Percentiles rank a stretch among this genome's conserved stretches.
These are phyloP conservation scores for Pyrenochaeta sp. DNA, from an alignment of 2,329 filamentous ascomycete species.

Conservation along the genomic window DNA sequence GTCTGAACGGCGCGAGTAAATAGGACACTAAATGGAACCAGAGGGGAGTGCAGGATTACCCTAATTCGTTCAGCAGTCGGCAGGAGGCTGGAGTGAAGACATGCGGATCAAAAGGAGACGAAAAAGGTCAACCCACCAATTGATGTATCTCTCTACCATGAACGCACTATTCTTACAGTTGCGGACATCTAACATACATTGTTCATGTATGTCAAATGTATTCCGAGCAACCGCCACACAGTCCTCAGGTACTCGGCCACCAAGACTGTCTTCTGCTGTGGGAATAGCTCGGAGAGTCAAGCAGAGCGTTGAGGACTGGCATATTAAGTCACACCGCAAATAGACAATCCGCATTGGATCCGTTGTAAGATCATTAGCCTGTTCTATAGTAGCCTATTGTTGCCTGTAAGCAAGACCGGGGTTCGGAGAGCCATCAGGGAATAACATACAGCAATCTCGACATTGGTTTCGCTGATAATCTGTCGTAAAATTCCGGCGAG, in stretches of 20 bases:
- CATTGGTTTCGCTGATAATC: not conserved
- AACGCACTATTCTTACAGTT: not conserved
- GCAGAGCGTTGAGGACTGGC: not conserved
- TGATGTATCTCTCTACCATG: not conserved
- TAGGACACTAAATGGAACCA: not conserved
- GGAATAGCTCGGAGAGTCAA: not conserved
- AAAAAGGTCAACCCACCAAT: not conserved
- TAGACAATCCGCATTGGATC: not conserved
- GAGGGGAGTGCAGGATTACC: not conserved
- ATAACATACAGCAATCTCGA: not conserved
- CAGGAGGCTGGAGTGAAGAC: not conserved
- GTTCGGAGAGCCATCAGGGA: not conserved
- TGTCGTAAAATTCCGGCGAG: not conserved
- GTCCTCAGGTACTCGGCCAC: not conserved
- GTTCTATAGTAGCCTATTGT: not conserved
- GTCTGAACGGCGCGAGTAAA: not conserved
- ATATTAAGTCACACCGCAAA: not conserved
- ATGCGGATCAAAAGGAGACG: not conserved
- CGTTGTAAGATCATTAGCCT: not conserved
- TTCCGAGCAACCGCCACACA: not conserved
- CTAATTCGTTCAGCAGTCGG: not conserved
- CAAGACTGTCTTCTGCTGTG: not conserved
- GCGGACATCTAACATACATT: not conserved
- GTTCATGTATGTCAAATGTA: not conserved
- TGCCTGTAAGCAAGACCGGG: not conserved